Base-by-base conservation (phyloP, 164 flowering plant genomes). In the Annona squamosa region DNA sequence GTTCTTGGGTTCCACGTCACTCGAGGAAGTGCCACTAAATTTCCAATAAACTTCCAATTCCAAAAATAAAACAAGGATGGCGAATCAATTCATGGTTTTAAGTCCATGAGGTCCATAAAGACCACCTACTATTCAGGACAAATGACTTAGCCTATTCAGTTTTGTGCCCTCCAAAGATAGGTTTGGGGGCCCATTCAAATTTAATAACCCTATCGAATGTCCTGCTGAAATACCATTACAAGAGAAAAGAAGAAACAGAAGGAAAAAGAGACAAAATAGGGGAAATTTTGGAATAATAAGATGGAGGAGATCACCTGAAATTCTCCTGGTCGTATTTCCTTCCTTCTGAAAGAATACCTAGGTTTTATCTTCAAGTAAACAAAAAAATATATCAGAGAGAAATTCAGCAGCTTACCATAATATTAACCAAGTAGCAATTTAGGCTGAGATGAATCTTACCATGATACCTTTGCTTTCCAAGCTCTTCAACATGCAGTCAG, bases 401-500 rank as follows among this genome's bases (percentile, higher is more conserved):
- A 74, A 44, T 26, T n/a, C 47, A 75, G 65, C 65, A 77, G 68
- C 41, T 73, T 26, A 16, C 17, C 59, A 63, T 18, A 3, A 52
- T 74, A 70, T 76, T 52, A 64, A 18, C 64, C 7, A 63, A 12
- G 46, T 66, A 42, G 45, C 4, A 46, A 44, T 42, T 41, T 68
- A n/a, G 48, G 48, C 46, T 7, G 7, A 41, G n/a, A 17, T 52
- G 59, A 63, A 70, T 76, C 91, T 84, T 73, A 93, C 98, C 45
- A 56, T 76, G 75, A 91, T 79, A 68, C 95, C 93, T 86, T 90
- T 95, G 82, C 89, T 91, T 84, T 95, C 98, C 91, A 95, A 84
- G 82, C 98, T 93, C 84, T 90, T 95, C 85, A 88, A 70, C 89
- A 93, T 80, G 85, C 99, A 91, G 48, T 93, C 97, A 65, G 91